Evolutionary conservation across 768 basidiomycete genomes (phyloP), one percentile per base, ranked within the genome.

Genomic region (Russula abietina): DNA sequence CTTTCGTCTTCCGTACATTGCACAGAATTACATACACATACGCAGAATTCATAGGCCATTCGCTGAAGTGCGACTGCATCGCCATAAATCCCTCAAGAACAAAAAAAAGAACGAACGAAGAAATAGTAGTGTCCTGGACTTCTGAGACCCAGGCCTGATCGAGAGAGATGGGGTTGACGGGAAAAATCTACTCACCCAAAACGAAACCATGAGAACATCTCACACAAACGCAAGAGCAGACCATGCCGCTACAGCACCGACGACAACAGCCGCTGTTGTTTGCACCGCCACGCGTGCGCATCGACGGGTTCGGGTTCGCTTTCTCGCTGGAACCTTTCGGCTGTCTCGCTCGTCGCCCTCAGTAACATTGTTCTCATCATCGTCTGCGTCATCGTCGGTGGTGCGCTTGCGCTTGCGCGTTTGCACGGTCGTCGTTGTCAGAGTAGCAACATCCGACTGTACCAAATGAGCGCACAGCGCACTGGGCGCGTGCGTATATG

Each of bases 191-290:
- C 52, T 57, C 43, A 57, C 56, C 55, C 33, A 41, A 24, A 39
- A 33, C n/a, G 17, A 32, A 33, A 38, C 22, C 30, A 10, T 12
- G 16, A n/a, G n/a, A n/a, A 22, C 38, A 50, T 32, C 43, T 62
- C 55, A 65, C 41, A 53, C 55, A 57, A 62, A 65, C 49, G 88
- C 88, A 61, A 91, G 72, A 28, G 86, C 86, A 19, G 84, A 82
- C 88, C 88, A 90, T 2, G 88, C 80, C 3, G 83, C 84, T 14
- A 85, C 83, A 16, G 87, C 88, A 28, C 88, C 88, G 45, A 90
- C 72, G 0, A 81, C 80, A 36, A 85, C 80, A 19, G 82, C 83
- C 4, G 84, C 81, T 8, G 83, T 81, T 7, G 87, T 88, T 51
- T 83, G 83, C 43, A 76, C 79, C 39, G 83, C 73, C 5, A 77